Evolutionary conservation across 148 eudicot genomes (phyloP), one percentile per base, ranked within the genome.

Genomic region (Amaranthus palmeri): DNA sequence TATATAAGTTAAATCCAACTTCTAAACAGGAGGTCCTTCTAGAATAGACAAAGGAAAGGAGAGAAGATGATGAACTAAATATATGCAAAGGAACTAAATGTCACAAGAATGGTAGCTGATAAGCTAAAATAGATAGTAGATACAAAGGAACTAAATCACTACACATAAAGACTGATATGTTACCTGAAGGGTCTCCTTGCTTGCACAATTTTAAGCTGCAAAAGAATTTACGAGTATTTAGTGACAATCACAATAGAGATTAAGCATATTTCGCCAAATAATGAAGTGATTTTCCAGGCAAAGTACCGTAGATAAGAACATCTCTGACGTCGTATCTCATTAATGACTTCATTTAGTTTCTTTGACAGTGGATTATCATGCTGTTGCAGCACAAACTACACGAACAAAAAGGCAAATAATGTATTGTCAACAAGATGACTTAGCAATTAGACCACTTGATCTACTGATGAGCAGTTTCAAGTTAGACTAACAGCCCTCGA

Each of bases 111-210:
- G 36, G 36, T 25, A 25, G 36, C 36, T 25, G 36, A 25, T 25
- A 25, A 25, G 36, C 36, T 25, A 25, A 25, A 25, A 25, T 25
- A 25, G 36, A 25, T 25, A 25, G 36, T 25, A 25, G 36, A 54
- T 2, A 8, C 8, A 46, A 11, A 56, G 40, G 63, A 10, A 49
- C 50, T 42, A 14, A 17, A 44, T 15, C 18, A 14, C 11, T 5
- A 7, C 15, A 54, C 8, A 14, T 3, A 54, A 4, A 61, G 14
- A 10, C 18, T 48, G 50, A 48, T 50, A 11, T 18, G 17, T 88
- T 59, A 95, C 98, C 98, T 84, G 97, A 88, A 68, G 98, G 65
- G 61, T 95, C 96, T 73, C 97, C 98, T 80, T 87, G 90, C 80
- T 82, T 89, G 92, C 97, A 95, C 71, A 95, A 73, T 70, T 76